A percentile compares a stretch with the other conserved stretches of the same genome.
Conservation (phyloP, 495 filamentous ascomycete species). For the Aeminium ludgeri region DNA sequence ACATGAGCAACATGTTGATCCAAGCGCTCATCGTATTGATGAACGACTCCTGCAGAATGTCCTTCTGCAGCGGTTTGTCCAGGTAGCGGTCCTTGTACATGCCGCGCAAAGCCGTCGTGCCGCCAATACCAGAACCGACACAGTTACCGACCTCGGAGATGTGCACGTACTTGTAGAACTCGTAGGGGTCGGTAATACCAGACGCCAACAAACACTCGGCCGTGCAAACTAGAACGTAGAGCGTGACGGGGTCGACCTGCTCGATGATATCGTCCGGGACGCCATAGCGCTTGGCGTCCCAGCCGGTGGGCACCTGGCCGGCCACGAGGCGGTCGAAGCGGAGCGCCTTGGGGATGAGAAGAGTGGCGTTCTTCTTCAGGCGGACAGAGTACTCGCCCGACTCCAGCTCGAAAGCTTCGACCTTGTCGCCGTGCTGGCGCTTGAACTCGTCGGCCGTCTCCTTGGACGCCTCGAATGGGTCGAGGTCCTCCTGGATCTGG, state of each 20-base stretch:
- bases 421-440: conserved; percentile 90
- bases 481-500: conserved; percentile 87
- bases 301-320: conserved; percentile 90
- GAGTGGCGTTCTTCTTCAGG: conserved; percentile 80
- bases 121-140: conserved; percentile 93
- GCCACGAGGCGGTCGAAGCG: conserved; percentile 94
- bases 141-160: conserved; percentile 97
- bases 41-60: conserved; percentile 97
- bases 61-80: conserved; percentile 96
- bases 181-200: conserved; percentile 98
- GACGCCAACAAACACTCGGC: conserved; percentile 77
- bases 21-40: conserved; percentile 99
- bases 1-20: conserved; percentile 97
- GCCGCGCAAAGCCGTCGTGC: conserved; percentile 73
- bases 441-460: conserved; percentile 96
- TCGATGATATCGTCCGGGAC: conserved; percentile 94
- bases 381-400: conserved; percentile 88
- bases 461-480: conserved; percentile 93
- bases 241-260: conserved; percentile 89
- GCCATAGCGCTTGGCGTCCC: conserved; percentile 89
- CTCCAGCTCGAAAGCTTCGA: conserved; percentile 92
- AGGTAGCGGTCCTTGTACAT: conserved; percentile 98
- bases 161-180: conserved; percentile 99
- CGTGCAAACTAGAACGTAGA: conserved; percentile 86
- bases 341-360: conserved; percentile 92